phyloP scores from a whole-genome alignment of 2,329 filamentous ascomycete species.

The Dothistroma pini region DNA sequence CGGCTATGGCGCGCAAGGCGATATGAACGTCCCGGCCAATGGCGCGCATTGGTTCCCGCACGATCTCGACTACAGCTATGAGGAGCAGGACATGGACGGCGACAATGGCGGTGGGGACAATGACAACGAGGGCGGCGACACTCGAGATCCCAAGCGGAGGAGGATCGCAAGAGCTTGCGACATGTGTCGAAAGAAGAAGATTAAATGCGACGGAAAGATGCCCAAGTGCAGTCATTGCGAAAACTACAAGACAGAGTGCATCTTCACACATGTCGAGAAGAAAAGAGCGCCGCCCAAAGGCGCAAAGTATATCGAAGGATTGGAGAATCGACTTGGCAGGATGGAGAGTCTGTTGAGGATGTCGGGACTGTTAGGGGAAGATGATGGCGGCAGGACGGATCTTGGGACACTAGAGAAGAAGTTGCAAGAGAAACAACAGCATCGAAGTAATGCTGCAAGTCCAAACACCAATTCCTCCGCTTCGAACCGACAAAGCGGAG shows the following conservation, averaged over 20 bases:
- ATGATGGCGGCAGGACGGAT: slow-evolving; percentile 81
- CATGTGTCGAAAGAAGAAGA: slow-evolving; percentile 94
- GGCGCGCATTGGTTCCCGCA: slow-evolving; percentile 20
- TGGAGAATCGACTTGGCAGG: slow-evolving; percentile 89
- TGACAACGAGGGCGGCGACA: slow-evolving; percentile 27
- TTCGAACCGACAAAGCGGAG: slow-evolving; percentile 11
- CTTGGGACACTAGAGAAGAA: slow-evolving; percentile 83
- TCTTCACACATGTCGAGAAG: slow-evolving; percentile 98
- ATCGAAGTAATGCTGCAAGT: slow-evolving; percentile 33
- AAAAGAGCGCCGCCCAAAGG: slow-evolving; percentile 96
- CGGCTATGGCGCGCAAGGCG: slow-evolving; percentile 6
- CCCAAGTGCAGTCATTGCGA: slow-evolving; percentile 92
- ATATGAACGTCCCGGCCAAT: slow-evolving; percentile 10
- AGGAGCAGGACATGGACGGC: slow-evolving; percentile 25
- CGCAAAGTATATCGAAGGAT: slow-evolving; percentile 94
- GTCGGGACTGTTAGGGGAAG: slow-evolving; percentile 80
- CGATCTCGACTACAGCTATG: slow-evolving; percentile 22
- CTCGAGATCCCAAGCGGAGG: slow-evolving; percentile 73
- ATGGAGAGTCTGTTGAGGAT: slow-evolving; percentile 91
- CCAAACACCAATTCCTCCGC: slow-evolving; percentile 30
- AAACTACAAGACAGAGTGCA: slow-evolving; percentile 97
- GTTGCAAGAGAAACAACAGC: slow-evolving; percentile 48
- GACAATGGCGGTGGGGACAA: slow-evolving; percentile 26
- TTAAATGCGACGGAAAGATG: slow-evolving; percentile 96
- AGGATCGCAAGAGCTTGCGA: slow-evolving; percentile 89